phyloP scores from a whole-genome alignment of 495 filamentous ascomycete genomes.

The Symbiotaphrina buchneri region DNA sequence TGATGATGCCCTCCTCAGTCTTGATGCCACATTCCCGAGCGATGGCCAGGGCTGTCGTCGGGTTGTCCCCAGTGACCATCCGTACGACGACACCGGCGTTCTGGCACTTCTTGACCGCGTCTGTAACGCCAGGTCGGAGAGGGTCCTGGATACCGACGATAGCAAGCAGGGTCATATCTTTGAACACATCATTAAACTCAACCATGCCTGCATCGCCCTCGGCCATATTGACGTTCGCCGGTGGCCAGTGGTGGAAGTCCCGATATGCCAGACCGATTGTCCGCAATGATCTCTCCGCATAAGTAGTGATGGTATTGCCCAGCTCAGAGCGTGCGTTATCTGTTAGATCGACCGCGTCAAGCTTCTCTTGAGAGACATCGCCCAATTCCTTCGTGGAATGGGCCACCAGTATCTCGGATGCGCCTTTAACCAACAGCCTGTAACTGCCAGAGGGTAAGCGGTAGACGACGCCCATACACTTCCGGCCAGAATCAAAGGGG shows the following conservation, averaged over 20 bases:
- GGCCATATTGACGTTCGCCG: conserved; percentile 15
- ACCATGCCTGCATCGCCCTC: conserved; percentile 27
- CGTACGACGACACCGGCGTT: conserved; percentile 64
- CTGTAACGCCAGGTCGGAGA: conserved; percentile 39
- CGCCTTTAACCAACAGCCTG: conserved; percentile 65
- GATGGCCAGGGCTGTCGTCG: conserved; percentile 68
- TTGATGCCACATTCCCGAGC: conserved; percentile 68
- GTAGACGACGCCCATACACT: conserved; percentile 73
- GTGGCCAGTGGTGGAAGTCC: conserved; percentile 42
- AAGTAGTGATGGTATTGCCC: conserved; percentile 23
- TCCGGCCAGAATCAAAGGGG: conserved; percentile 70
- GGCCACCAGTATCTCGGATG: conserved; percentile 43
- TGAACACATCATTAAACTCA: conserved; percentile 31
- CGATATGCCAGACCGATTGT: conserved; percentile 40
- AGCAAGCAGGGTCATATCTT: conserved; percentile 35
- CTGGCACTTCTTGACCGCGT: conserved; percentile 55
- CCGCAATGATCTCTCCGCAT: conserved; percentile 33
- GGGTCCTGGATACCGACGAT: conserved; percentile 48
- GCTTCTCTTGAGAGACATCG: neutral
- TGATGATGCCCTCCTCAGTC: conserved; percentile 47
- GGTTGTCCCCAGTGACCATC: conserved; percentile 85
- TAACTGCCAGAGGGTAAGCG: conserved; percentile 39
- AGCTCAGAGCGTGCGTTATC: conserved; percentile 2
- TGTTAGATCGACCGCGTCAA: neutral
- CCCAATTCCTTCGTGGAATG: conserved; percentile 7